phyloP scores from a whole-genome alignment of 345 rosid genomes.

The Gossypium ekmanianum region DNA sequence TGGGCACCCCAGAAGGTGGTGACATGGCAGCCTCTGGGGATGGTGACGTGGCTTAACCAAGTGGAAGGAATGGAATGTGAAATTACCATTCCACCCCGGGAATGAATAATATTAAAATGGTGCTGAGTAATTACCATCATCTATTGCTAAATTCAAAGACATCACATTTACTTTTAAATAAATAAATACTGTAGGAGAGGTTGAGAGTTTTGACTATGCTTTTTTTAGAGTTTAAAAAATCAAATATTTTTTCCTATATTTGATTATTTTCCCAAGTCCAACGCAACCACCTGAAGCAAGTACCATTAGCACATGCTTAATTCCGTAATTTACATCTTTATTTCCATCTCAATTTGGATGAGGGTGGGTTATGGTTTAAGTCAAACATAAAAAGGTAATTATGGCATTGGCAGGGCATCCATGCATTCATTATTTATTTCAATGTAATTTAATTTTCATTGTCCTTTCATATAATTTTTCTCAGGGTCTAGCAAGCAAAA shows the following conservation, averaged over 20 bases:
- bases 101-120: too few relatives aligned
- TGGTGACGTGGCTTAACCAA: slow-evolving; percentile 15
- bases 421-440: neutral
- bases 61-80: neutral
- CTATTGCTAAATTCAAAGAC: too few relatives aligned
- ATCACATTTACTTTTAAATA: too few relatives aligned
- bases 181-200: neutral
- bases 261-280: neutral
- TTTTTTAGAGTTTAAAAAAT: neutral
- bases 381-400: neutral
- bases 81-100: neutral
- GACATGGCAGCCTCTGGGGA: slow-evolving; percentile 14
- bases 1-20: neutral
- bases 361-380: neutral
- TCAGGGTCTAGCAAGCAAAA: neutral
- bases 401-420: neutral
- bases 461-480: neutral
- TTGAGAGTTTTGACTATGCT: neutral
- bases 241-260: neutral
- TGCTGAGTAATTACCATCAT: too few relatives aligned
- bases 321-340: too few relatives aligned
- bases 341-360: neutral
- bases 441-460: neutral
- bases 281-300: neutral
- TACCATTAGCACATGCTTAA: neutral